phyloP scores from a whole-genome alignment of 768 basidiomycete species.

The Lentinula guzmanii region DNA sequence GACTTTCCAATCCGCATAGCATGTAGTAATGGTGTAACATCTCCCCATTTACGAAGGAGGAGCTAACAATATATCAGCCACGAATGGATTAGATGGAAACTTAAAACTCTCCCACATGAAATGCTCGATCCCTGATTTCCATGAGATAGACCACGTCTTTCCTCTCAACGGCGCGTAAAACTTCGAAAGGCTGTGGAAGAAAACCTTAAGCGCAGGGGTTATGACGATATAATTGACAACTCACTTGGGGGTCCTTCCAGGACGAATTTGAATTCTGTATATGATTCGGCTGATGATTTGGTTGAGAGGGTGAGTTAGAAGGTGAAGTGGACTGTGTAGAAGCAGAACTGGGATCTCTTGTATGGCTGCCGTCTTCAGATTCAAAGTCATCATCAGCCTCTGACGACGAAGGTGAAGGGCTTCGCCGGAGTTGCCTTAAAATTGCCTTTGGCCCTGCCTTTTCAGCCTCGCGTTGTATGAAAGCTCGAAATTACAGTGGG shows the following conservation, averaged over 20 bases:
- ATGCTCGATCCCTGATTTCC: slow-evolving; percentile 77
- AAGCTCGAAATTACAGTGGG: slow-evolving; percentile 37
- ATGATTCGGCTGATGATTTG: slow-evolving; percentile 7
- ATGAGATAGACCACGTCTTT: slow-evolving; percentile 80
- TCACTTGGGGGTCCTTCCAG: slow-evolving; percentile 54
- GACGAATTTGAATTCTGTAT: slow-evolving; percentile 10
- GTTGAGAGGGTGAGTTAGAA: slow-evolving; percentile 5
- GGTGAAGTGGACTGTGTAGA: slow-evolving; percentile 16
- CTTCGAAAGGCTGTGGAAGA: slow-evolving; percentile 45
- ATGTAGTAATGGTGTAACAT: slow-evolving; percentile 85
- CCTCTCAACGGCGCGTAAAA: slow-evolving; percentile 80
- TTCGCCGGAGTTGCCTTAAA: slow-evolving; percentile 45
- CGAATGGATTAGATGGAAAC: neutral
- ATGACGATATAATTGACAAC: slow-evolving; percentile 5
- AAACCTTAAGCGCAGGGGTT: neutral
- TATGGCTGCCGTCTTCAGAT: neutral
- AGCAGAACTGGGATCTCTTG: slow-evolving; percentile 13
- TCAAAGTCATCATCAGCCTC: slow-evolving; percentile 9
- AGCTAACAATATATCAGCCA: slow-evolving; percentile 34
- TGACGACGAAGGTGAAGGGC: slow-evolving; percentile 29
- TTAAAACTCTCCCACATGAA: slow-evolving; percentile 47
- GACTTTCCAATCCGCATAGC: slow-evolving; percentile 77
- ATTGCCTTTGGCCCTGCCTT: slow-evolving; percentile 51
- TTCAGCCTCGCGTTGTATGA: slow-evolving; percentile 68
- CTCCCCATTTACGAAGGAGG: slow-evolving; percentile 78